phyloP scores from a whole-genome alignment of 2,329 filamentous ascomycete genomes.

The Fusarium tjaetaba region DNA sequence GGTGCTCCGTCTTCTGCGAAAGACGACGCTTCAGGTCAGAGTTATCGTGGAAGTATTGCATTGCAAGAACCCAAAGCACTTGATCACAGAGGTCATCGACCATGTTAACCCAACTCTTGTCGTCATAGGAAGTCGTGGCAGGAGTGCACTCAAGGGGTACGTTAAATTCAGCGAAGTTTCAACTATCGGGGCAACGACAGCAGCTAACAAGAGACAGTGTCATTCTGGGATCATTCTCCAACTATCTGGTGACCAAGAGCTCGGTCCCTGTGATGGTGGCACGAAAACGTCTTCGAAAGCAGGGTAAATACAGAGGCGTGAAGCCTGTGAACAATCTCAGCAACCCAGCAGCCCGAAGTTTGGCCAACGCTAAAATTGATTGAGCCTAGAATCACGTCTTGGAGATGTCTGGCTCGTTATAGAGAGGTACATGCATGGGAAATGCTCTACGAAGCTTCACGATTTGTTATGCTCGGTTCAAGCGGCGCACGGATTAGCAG shows the following conservation, averaged over 20 bases:
- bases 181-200: not conserved
- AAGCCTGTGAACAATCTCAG: constrained; percentile 84
- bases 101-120: constrained; percentile 90
- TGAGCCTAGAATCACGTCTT: constrained; percentile 48
- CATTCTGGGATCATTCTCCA: constrained; percentile 94
- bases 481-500: constrained; percentile 9
- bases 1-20: constrained; percentile 85
- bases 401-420: not conserved
- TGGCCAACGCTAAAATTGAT: constrained; percentile 81
- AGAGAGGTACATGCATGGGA: not conserved
- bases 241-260: constrained; percentile 96
- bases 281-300: constrained; percentile 86
- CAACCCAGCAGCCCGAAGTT: constrained; percentile 71
- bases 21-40: constrained; percentile 90
- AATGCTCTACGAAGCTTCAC: constrained; percentile 22
- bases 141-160: constrained; percentile 92
- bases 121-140: constrained; percentile 89
- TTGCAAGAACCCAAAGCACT: constrained; percentile 96
- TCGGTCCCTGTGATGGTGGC: constrained; percentile 98
- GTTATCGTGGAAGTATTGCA: constrained; percentile 97
- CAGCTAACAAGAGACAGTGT: constrained; percentile 69
- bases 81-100: constrained; percentile 98
- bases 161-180: constrained; percentile 46
- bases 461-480: constrained; percentile 15
- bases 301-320: constrained; percentile 81